A percentile compares a stretch with the other conserved stretches of the same genome.
These are phyloP conservation scores for Rhodosporidiobolus odoratus DNA, from an alignment of 768 basidiomycete species.

Conservation along the genomic window DNA sequence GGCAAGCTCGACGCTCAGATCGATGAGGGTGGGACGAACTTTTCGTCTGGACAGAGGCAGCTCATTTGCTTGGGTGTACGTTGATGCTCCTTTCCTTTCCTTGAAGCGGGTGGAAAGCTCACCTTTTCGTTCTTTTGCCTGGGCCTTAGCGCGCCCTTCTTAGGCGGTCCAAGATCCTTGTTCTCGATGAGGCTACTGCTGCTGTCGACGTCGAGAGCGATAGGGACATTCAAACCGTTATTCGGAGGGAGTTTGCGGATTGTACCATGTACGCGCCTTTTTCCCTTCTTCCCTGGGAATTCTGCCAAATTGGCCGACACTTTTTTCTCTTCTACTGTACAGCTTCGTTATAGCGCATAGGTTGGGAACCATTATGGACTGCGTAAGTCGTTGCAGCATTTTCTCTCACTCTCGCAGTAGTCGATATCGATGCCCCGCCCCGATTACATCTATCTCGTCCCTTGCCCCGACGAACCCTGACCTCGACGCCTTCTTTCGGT, in stretches of 20 bases:
- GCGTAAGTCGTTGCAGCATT: no score
- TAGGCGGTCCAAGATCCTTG: constrained; percentile 69
- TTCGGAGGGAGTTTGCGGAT: constrained; percentile 57
- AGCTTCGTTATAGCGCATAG: constrained; percentile 57
- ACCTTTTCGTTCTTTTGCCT: neutral
- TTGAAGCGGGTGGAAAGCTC: neutral
- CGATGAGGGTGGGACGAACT: constrained; percentile 70
- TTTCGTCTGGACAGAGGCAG: constrained; percentile 80
- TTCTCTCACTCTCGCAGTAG: no score
- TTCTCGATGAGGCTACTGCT: constrained; percentile 79
- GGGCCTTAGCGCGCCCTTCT: constrained; percentile 32
- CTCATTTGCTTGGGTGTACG: constrained; percentile 84
- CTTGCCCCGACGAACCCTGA: neutral
- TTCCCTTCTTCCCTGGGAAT: neutral
- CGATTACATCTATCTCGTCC: no score
- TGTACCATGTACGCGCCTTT: constrained; percentile 50
- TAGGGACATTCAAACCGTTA: constrained; percentile 59
- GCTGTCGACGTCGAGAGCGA: constrained; percentile 61
- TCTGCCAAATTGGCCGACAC: neutral
- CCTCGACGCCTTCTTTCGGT: neutral
- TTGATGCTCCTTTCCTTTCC: constrained; percentile 54
- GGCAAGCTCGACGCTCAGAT: constrained; percentile 68
- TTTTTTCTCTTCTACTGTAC: neutral
- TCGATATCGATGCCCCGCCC: neutral
- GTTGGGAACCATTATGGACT: constrained; percentile 61